Evolutionary conservation across 495 filamentous ascomycete genomes (phyloP).

Genomic region (Aspergillus homomorphus): DNA sequence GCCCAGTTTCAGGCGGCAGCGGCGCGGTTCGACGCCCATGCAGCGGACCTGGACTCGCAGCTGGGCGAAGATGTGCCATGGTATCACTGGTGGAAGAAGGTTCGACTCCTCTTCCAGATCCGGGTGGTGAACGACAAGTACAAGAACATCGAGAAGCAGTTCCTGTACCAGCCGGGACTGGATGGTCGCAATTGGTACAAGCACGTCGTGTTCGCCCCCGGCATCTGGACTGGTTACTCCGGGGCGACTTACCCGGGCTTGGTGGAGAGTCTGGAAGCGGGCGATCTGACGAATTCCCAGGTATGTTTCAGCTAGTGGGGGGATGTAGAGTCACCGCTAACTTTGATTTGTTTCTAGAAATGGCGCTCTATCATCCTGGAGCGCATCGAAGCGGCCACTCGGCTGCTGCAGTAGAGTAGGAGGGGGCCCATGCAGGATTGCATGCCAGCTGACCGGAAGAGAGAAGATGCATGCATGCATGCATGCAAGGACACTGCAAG

Average conservation of each 20-base stretch:
- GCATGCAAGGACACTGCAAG: neutral
- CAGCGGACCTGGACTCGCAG: conserved; percentile 49
- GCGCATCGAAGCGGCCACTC: conserved; percentile 36
- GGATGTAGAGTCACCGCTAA: neutral
- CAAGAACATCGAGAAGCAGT: conserved; percentile 60
- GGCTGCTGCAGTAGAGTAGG: conserved; percentile 27
- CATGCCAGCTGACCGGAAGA: neutral
- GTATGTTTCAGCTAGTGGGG: conserved; percentile 25
- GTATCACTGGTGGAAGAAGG: conserved; percentile 73
- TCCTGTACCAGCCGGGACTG: conserved; percentile 55
- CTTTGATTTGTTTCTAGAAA: conserved; percentile 32
- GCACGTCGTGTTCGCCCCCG: conserved; percentile 69
- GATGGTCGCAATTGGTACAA: conserved; percentile 64
- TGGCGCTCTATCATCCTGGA: conserved; percentile 44
- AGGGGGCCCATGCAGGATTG: conserved; percentile 6
- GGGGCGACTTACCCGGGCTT: conserved; percentile 67
- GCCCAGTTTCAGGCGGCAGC: conserved; percentile 45
- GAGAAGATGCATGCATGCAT: neutral
- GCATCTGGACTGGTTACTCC: conserved; percentile 85
- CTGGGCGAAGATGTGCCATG: conserved; percentile 59
- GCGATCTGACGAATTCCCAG: conserved; percentile 45
- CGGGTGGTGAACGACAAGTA: conserved; percentile 57
- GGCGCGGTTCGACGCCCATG: conserved; percentile 50
- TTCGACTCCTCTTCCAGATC: conserved; percentile 56
- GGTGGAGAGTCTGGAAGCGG: conserved; percentile 57